Conservation (phyloP, 768 basidiomycete species). For the Auriscalpium microsporum region DNA sequence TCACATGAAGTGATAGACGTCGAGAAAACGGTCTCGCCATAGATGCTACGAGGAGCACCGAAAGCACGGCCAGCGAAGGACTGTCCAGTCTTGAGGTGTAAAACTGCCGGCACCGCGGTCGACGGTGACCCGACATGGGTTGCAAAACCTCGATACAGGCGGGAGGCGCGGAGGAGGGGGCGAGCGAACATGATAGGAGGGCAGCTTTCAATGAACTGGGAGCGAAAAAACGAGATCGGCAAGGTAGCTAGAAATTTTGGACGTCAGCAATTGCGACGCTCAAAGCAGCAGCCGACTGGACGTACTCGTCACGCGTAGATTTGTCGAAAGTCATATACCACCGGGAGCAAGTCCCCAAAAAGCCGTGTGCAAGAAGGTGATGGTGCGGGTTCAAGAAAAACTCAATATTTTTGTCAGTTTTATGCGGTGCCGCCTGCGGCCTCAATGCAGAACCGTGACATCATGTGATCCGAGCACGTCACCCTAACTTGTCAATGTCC, state of each 20-base stretch:
- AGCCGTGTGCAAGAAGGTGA: background rate
- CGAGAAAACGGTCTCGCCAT: slow-evolving; percentile 97
- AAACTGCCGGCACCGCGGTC: slow-evolving; percentile 56
- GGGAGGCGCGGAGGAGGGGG: slow-evolving; percentile 39
- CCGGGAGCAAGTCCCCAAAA: background rate
- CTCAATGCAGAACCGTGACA: too few species aligned
- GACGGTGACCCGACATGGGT: slow-evolving; percentile 45
- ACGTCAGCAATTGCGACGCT: slow-evolving; percentile 18
- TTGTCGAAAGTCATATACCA: slow-evolving; percentile 75
- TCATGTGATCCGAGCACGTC: too few species aligned
- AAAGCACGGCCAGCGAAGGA: slow-evolving; percentile 86
- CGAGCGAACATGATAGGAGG: slow-evolving; percentile 48
- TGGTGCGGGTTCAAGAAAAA: background rate
- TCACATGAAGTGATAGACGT: slow-evolving; percentile 97
- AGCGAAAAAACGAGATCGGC: slow-evolving; percentile 88
- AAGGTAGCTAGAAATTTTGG: slow-evolving; percentile 53
- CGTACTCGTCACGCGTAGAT: slow-evolving; percentile 85
- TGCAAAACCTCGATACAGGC: slow-evolving; percentile 52
- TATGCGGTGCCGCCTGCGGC: too few species aligned
- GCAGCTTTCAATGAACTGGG: slow-evolving; percentile 27
- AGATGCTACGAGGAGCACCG: slow-evolving; percentile 79
- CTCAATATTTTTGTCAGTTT: too few species aligned
- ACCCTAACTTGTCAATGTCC: too few species aligned
- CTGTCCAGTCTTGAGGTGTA: slow-evolving; percentile 93
- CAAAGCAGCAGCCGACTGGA: slow-evolving; percentile 6